phyloP scores from a whole-genome alignment of 192 early-diverging fungal species.

The Powellomyces hirtus region DNA sequence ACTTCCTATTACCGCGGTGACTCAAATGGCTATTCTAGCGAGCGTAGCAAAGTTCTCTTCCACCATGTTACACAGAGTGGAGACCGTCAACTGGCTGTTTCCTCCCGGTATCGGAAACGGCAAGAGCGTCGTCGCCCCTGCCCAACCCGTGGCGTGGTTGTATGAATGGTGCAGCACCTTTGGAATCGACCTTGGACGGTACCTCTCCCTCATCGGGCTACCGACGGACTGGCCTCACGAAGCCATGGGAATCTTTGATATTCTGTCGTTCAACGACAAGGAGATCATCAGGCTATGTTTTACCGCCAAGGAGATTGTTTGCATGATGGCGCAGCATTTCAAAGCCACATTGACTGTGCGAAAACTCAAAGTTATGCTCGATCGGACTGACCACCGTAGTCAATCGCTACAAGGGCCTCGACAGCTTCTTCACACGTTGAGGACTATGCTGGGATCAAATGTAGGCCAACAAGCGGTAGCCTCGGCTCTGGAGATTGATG shows the following conservation, averaged over 20 bases:
- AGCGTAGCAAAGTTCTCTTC: too few species aligned
- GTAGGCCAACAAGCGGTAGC: conserved; percentile 1
- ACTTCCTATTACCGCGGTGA: background rate
- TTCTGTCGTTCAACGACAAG: background rate
- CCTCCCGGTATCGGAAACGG: too few species aligned
- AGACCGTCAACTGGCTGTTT: background rate
- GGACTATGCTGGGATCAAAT: background rate
- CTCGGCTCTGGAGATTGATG: background rate
- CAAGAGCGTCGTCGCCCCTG: background rate
- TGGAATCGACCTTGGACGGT: background rate
- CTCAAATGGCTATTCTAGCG: background rate
- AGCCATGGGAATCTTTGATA: background rate
- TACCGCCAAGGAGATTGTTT: background rate
- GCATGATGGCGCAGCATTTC: background rate
- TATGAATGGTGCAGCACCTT: background rate
- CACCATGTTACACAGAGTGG: background rate
- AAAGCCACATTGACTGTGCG: background rate
- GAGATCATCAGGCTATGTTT: background rate
- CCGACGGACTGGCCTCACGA: background rate
- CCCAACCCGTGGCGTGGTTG: background rate
- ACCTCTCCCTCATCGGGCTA: background rate
- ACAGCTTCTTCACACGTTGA: background rate
- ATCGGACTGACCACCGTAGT: background rate
- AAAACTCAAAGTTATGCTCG: background rate
- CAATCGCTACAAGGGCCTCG: too few species aligned